Conservation (phyloP, 805 yeast genomes). For the Cyberlindnera maritima region DNA sequence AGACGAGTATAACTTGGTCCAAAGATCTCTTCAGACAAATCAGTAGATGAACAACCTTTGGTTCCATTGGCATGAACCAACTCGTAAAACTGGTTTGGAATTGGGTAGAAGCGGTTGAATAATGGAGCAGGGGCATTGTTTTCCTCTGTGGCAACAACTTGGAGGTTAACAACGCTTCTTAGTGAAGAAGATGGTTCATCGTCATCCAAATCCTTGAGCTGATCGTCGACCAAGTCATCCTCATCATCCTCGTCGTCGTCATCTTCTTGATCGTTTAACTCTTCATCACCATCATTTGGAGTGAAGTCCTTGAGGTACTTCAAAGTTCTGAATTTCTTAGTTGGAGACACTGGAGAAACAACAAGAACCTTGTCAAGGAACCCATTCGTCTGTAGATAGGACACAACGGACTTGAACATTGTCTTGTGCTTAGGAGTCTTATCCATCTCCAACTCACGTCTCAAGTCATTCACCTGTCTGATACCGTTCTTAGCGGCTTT, state of each 20-base stretch:
- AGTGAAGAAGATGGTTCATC: slow-evolving; percentile 20
- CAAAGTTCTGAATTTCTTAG: slow-evolving; percentile 46
- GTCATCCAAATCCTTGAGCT: slow-evolving; percentile 21
- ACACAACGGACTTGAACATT: slow-evolving; percentile 47
- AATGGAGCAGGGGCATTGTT: slow-evolving; percentile 17
- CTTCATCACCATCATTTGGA: slow-evolving; percentile 29
- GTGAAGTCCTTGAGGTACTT: slow-evolving; percentile 41
- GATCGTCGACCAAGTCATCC: slow-evolving; percentile 30
- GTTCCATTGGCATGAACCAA: slow-evolving; percentile 38
- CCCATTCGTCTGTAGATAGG: slow-evolving; percentile 42
- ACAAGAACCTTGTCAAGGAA: slow-evolving; percentile 52
- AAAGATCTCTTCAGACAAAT: slow-evolving; percentile 43
- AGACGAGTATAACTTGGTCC: slow-evolving; percentile 57
- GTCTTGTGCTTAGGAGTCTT: slow-evolving; percentile 39
- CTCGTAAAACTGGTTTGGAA: slow-evolving; percentile 61
- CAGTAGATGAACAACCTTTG: slow-evolving; percentile 60
- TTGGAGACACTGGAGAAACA: slow-evolving; percentile 42
- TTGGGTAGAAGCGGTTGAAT: slow-evolving; percentile 57
- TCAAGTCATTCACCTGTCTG: slow-evolving; percentile 59
- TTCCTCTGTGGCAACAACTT: slow-evolving; percentile 17
- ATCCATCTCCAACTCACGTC: slow-evolving; percentile 53
- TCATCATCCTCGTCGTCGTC: slow-evolving; percentile 32
- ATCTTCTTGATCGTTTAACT: slow-evolving; percentile 30
- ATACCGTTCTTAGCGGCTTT: slow-evolving; percentile 59
- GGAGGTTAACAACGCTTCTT: slow-evolving; percentile 17